Conservation (phyloP, 2,329 filamentous ascomycete genomes). For the Aspergillus fructus region DNA sequence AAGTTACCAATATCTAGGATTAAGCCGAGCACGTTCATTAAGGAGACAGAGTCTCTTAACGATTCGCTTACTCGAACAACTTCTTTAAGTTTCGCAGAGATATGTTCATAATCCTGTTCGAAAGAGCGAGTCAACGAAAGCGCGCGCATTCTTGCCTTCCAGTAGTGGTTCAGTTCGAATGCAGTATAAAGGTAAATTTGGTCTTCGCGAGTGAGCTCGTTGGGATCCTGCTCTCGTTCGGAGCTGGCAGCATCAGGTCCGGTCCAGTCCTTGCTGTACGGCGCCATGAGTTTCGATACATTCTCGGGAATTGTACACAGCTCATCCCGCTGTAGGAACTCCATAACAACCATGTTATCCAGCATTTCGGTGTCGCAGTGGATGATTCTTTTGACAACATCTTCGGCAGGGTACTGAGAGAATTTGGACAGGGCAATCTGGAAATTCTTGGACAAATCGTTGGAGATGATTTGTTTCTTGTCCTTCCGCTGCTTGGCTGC, state of each 20-base stretch:
- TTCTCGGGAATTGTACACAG: conserved; percentile 92
- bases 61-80: conserved; percentile 88
- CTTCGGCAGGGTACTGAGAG: conserved; percentile 78
- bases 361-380: conserved; percentile 89
- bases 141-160: conserved; percentile 96
- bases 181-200: conserved; percentile 93
- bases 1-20: conserved; percentile 99
- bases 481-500: conserved; percentile 74
- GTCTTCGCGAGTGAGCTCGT: conserved; percentile 87
- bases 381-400: conserved; percentile 88
- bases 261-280: conserved; percentile 96
- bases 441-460: conserved; percentile 83
- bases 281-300: conserved; percentile 83
- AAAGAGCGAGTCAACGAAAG: conserved; percentile 79
- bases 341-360: conserved; percentile 90
- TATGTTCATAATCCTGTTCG: conserved; percentile 87
- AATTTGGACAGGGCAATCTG: conserved; percentile 94
- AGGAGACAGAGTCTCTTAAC: conserved; percentile 81
- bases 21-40: conserved; percentile 94
- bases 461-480: conserved; percentile 95
- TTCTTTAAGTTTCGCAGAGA: conserved; percentile 78
- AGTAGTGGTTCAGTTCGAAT: conserved; percentile 94
- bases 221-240: conserved; percentile 78
- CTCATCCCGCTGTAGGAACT: conserved; percentile 90
- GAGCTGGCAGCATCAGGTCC: conserved; percentile 77